phyloP scores from a whole-genome alignment of 2,329 filamentous ascomycete species.

The Claviceps spartinae region DNA sequence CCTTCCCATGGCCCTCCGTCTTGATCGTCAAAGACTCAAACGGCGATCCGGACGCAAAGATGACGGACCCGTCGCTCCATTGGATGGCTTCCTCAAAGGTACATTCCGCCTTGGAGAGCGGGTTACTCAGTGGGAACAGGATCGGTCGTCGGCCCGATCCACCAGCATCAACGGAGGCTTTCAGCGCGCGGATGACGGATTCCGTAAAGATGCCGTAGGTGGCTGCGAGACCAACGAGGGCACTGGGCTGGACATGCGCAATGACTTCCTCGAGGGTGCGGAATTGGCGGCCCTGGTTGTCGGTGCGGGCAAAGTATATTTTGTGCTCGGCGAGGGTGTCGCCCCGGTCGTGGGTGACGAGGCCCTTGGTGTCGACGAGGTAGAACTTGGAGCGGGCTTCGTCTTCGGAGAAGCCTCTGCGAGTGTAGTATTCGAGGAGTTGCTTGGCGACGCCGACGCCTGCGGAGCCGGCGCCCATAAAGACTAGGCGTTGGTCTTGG shows the following conservation, averaged over 20 bases:
- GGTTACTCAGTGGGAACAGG: conserved; percentile 94
- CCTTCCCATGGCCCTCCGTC: conserved; percentile 28
- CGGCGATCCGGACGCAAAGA: conserved; percentile 92
- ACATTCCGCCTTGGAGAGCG: conserved; percentile 91
- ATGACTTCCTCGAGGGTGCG: conserved; percentile 80
- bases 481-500: conserved; percentile 86
- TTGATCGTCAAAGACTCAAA: conserved; percentile 63
- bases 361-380: conserved; percentile 92
- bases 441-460: conserved; percentile 97
- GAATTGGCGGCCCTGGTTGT: conserved; percentile 56
- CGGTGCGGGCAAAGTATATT: conserved; percentile 52
- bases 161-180: conserved; percentile 47
- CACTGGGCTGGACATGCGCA: conserved; percentile 87
- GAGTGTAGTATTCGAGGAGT: conserved; percentile 92
- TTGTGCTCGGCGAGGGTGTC: conserved; percentile 89
- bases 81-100: conserved; percentile 87
- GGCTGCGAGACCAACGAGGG: conserved; percentile 85
- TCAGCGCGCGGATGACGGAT: conserved; percentile 60
- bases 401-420: conserved; percentile 76
- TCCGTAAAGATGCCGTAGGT: conserved; percentile 92
- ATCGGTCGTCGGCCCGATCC: conserved; percentile 67
- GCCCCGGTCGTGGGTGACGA: conserved; percentile 84
- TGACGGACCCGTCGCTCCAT: conserved; percentile 78
- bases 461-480: conserved; percentile 89
- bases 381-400: conserved; percentile 86